A percentile compares a stretch with the other conserved stretches of the same genome.
Conservation (phyloP, 2,329 filamentous ascomycete genomes). For the Eutypa lata region DNA sequence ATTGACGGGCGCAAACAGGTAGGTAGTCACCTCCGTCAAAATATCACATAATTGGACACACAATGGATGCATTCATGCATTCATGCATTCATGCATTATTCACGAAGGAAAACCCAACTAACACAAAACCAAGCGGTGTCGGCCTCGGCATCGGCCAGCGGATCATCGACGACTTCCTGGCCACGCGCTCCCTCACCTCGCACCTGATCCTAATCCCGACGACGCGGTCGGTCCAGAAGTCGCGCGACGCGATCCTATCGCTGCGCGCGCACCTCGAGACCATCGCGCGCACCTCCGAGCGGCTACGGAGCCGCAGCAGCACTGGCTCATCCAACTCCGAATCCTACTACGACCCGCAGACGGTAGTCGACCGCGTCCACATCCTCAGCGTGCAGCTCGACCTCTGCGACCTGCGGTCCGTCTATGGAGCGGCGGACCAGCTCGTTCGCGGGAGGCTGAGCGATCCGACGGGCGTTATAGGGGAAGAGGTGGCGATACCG, state of each 20-base stretch:
- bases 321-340: conserved; percentile 17
- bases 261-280: conserved; percentile 62
- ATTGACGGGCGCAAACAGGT: conserved; percentile 32
- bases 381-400: conserved; percentile 58
- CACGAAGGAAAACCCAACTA: no score
- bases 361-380: conserved; percentile 51
- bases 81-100: not conserved
- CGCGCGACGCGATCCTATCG: conserved; percentile 63
- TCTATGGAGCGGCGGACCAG: conserved; percentile 46
- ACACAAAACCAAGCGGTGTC: conserved; percentile 64
- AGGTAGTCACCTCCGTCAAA: no score
- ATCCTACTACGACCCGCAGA: conserved; percentile 31
- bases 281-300: conserved; percentile 37
- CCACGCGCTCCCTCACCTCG: conserved; percentile 60
- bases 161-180: conserved; percentile 85
- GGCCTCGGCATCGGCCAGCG: conserved; percentile 81
- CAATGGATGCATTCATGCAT: no score
- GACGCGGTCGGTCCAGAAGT: conserved; percentile 74
- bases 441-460: conserved; percentile 43
- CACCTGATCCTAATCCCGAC: conserved; percentile 80
- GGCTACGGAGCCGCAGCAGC: conserved; percentile 36
- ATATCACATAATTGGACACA: no score
- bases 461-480: conserved; percentile 35
- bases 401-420: conserved; percentile 54
- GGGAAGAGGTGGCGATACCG: conserved; percentile 52